Conservation (phyloP, 2,329 filamentous ascomycete genomes). For the Aspergillus sp. region DNA sequence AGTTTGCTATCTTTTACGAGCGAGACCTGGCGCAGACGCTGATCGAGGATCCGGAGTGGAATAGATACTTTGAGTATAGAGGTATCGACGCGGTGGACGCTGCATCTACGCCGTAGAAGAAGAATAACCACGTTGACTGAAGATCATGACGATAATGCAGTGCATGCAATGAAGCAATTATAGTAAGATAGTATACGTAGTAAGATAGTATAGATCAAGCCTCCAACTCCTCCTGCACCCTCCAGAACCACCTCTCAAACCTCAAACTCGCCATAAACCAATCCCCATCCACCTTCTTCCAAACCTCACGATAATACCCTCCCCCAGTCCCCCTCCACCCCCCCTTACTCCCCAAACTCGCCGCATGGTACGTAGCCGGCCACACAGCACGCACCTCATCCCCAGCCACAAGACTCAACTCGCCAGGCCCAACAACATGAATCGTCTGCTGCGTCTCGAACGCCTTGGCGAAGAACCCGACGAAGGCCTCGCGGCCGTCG, state of each 20-base stretch:
- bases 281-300: neutral
- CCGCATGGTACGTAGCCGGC: neutral
- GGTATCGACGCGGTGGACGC: constrained; percentile 27
- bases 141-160: neutral
- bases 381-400: neutral
- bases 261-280: constrained; percentile 1
- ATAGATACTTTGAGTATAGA: constrained; percentile 40
- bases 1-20: constrained; percentile 38
- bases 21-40: constrained; percentile 31
- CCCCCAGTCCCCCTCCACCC: constrained; percentile 1
- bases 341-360: neutral
- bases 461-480: neutral
- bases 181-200: too few relatives aligned
- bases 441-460: constrained; percentile 7
- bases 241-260: neutral
- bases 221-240: neutral
- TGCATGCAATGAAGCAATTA: too few relatives aligned
- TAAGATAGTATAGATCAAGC: too few relatives aligned
- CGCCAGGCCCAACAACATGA: constrained; percentile 1
- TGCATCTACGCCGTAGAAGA: neutral
- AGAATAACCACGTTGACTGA: too few relatives aligned
- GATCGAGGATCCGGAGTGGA: constrained; percentile 39
- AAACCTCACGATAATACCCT: constrained; percentile 6
- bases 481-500: neutral
- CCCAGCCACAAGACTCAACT: neutral